Evolutionary conservation across 1,139 yeast species (phyloP).

Genomic region (Scheffersomyces illinoinensis): DNA sequence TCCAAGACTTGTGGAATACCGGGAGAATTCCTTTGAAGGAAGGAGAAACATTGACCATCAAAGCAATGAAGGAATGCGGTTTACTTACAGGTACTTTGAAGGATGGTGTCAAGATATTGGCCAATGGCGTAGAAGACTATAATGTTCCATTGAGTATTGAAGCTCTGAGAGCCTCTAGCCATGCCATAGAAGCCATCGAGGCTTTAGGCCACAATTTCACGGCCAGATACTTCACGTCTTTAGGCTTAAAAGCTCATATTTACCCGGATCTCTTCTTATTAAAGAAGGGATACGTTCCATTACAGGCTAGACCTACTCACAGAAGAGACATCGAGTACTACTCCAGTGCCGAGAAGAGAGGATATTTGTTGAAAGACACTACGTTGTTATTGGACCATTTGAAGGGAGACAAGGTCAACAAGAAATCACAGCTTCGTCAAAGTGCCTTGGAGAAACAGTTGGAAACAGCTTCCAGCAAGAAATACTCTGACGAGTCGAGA

Average conservation of each 20-base stretch:
- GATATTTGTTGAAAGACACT: slow-evolving; percentile 59
- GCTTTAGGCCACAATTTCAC: slow-evolving; percentile 69
- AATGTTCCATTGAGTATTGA: slow-evolving; percentile 69
- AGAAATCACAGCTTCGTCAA: slow-evolving; percentile 17
- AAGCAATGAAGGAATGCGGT: slow-evolving; percentile 71
- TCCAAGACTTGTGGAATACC: slow-evolving; percentile 61
- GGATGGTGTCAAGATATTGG: slow-evolving; percentile 83
- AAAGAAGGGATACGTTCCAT: slow-evolving; percentile 77
- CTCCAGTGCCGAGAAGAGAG: slow-evolving; percentile 69
- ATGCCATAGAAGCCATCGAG: slow-evolving; percentile 76
- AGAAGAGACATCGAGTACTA: slow-evolving; percentile 81
- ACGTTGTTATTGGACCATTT: slow-evolving; percentile 41
- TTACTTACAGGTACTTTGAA: slow-evolving; percentile 67
- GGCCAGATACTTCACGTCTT: slow-evolving; percentile 66
- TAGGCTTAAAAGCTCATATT: slow-evolving; percentile 73
- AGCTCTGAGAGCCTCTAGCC: slow-evolving; percentile 76
- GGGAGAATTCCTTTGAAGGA: slow-evolving; percentile 68
- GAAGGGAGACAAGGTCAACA: slow-evolving; percentile 16
- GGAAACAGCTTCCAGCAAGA: slow-evolving; percentile 31
- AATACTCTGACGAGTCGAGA: slow-evolving; percentile 15
- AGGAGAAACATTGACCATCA: slow-evolving; percentile 62
- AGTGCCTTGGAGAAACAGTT: slow-evolving; percentile 31
- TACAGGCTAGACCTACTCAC: slow-evolving; percentile 83
- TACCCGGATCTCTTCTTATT: slow-evolving; percentile 69
- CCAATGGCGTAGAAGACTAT: slow-evolving; percentile 60